Percentiles rank a stretch among this genome's conserved stretches.
Evolutionary conservation across 345 rosid species (phyloP).

Genomic region (Physaria fendleri): DNA sequence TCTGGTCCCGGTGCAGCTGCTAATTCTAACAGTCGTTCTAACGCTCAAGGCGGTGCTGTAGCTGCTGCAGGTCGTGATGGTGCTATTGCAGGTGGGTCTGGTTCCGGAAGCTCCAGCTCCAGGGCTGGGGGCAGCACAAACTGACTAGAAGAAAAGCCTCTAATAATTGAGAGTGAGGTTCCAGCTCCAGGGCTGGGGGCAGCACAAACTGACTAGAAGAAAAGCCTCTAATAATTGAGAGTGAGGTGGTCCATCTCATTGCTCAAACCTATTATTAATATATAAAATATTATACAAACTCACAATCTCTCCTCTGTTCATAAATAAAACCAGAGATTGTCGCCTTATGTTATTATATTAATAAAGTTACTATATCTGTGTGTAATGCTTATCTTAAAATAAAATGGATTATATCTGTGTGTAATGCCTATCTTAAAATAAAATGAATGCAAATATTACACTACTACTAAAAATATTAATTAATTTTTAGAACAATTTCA

Average conservation of each 20-base stretch:
- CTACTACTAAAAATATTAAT: no score
- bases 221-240: background rate
- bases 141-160: background rate
- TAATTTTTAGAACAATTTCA: no score
- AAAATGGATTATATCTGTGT: no score
- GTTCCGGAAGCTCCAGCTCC: background rate
- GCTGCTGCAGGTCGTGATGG: background rate
- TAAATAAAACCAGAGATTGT: constrained; percentile 21
- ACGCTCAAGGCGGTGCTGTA: background rate
- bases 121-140: background rate
- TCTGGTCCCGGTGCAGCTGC: background rate
- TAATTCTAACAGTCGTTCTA: background rate
- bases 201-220: background rate
- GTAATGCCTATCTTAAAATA: no score
- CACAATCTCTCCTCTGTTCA: constrained; percentile 9
- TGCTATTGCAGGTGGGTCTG: background rate
- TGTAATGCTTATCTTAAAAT: background rate
- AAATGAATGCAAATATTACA: no score
- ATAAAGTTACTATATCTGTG: background rate
- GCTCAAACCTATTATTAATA: background rate
- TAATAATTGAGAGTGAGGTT: no score
- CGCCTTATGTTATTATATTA: background rate
- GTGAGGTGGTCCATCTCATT: background rate
- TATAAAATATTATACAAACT: background rate
- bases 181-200: background rate